Percentiles rank a stretch among this genome's conserved stretches.
These are phyloP conservation scores for Cinnamomum chago DNA, from an alignment of 164 flowering plant species.

Conservation along the genomic window DNA sequence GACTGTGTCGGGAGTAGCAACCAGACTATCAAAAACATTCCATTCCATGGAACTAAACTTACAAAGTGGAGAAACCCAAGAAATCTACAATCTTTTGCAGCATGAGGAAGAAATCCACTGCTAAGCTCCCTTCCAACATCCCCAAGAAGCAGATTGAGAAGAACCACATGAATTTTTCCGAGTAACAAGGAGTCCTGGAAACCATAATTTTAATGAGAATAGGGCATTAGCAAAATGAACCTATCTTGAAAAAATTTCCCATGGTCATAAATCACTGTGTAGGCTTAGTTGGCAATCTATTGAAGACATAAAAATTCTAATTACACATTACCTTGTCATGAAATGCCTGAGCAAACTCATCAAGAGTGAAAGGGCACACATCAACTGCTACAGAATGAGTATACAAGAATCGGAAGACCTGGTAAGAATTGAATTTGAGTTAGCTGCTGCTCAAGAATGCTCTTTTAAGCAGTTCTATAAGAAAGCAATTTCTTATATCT, in stretches of 20 bases:
- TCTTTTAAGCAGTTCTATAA: background rate
- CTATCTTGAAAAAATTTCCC: background rate
- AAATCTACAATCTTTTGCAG: slow-evolving; percentile 63
- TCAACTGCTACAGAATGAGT: slow-evolving; percentile 50
- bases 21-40: background rate
- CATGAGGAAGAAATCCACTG: slow-evolving; percentile 36
- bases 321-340: slow-evolving; percentile 62
- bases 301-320: background rate
- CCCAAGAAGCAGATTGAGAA: slow-evolving; percentile 60
- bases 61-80: slow-evolving; percentile 72
- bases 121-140: slow-evolving; percentile 60
- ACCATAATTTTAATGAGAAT: slow-evolving; percentile 8
- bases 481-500: background rate
- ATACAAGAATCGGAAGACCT: slow-evolving; percentile 81
- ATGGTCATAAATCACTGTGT: background rate
- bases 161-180: slow-evolving; percentile 77
- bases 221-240: background rate
- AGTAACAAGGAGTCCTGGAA: slow-evolving; percentile 73
- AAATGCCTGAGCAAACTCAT: slow-evolving; percentile 91
- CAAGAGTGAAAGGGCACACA: slow-evolving; percentile 66
- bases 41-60: slow-evolving; percentile 20
- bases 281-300: background rate
- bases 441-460: background rate
- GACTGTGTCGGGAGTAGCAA: no score
- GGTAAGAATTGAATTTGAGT: slow-evolving; percentile 19